Base-by-base conservation (phyloP, 2,329 filamentous ascomycete genomes). In the Xylariaceae sp. region DNA sequence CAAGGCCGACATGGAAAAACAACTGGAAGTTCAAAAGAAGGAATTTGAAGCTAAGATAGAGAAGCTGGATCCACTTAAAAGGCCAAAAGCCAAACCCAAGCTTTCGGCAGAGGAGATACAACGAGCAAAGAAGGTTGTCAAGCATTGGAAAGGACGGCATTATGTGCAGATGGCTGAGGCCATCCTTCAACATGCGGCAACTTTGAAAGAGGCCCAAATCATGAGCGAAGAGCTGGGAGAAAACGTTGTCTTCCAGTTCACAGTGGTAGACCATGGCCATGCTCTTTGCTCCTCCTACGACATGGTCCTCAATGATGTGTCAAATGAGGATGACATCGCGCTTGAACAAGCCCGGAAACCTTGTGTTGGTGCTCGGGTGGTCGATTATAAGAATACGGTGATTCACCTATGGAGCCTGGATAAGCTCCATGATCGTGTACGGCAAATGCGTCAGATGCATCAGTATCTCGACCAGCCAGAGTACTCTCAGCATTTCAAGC, bases 191-290 rank as follows among this genome's bases (percentile, higher is more conserved):
- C 89, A 96, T 71, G 94, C 94, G 2, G 87, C 91, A 6, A 85
- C 88, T 24, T 75, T 99, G 56, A 99, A 99, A 73, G 95, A 99
- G 75, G 95, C 95, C 1, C 95, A 99, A 71, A 88, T 99, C 59
- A 95, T 99, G 91, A 96, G 93, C 77, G 94, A 96, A 67, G 91
- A 96, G 68, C 90, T 99, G 78, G 91, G 95, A 65, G 95, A 97
- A 73, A 87, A 87, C 63, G 90, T 97, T 7, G 88, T 94, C 17
- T 98, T 99, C 72, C 95, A 99, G 73, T 99, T 98, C 71, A 89
- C 91, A 11, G 87, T 97, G 53, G 87, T 98, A 28, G 94, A 97
- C 67, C 80, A 89, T 61, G 95, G 95, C 1, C 93, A 99, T 69
- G 87, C 87, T 19, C 83, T 96, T 64, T 93, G 90, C 66, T 99